Base-by-base conservation (phyloP, 805 yeast genomes). In the Candida easanensis region DNA sequence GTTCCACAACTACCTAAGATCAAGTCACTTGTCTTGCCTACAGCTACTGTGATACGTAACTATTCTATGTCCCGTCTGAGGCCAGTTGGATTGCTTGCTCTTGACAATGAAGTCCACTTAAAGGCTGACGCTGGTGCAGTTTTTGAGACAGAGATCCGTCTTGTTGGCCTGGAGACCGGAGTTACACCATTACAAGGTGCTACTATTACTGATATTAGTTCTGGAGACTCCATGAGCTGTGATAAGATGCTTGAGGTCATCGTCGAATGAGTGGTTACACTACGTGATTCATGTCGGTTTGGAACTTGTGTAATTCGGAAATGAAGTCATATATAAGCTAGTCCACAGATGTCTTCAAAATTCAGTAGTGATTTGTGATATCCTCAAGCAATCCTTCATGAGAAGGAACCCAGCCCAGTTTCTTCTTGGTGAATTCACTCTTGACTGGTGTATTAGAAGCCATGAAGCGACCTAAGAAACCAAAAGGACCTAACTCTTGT, bases 241-340 rank as follows among this genome's bases (percentile, higher is more conserved):
- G 89, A 88, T 1, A 74, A 77, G 45, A 64, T 85, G 41, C 67
- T 86, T 28, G 89, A 84, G 53, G 84, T 86, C 2, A 88, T 85
- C 6, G 55, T 58, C 18, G 58, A 56, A 33, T 46, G 39, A 39
- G 9, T 33, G 8, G 26, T 11, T 23, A 11, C 26, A n/a, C n/a
- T n/a, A n/a, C n/a, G n/a, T n/a, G n/a, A n/a, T n/a, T n/a, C n/a
- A n/a, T n/a, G n/a, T n/a, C n/a, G n/a, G n/a, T n/a, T n/a, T n/a
- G n/a, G n/a, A n/a, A n/a, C n/a, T n/a, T n/a, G n/a, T n/a, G n/a
- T n/a, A n/a, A n/a, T n/a, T n/a, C n/a, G n/a, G n/a, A n/a, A n/a
- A n/a, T n/a, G n/a, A n/a, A n/a, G n/a, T n/a, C n/a, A n/a, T n/a
- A n/a, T n/a, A n/a, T n/a, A n/a, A n/a, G n/a, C n/a, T n/a, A n/a